Base-by-base conservation (phyloP, 2,329 filamentous ascomycete species). In the Aspergillus terreus region DNA sequence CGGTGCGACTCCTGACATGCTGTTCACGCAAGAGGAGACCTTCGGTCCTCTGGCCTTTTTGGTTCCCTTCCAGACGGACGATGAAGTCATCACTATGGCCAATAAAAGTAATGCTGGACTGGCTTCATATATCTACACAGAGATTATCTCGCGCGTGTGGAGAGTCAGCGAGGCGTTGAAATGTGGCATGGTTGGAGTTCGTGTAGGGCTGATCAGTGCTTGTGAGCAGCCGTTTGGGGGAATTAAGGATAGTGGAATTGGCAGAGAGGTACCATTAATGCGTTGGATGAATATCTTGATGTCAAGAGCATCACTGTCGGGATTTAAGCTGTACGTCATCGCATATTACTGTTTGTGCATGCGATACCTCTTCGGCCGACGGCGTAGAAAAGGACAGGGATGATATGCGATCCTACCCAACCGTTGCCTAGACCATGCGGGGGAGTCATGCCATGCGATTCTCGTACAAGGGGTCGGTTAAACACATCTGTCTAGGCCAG, bases 61-160 rank as follows among this genome's bases (percentile, higher is more conserved):
- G 42, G 83, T 84, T 59, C 76, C 76, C 46, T 87, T 88, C 54
- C 79, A 85, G n/a, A 82, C 77, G 0, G 85, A 87, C 57, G 82
- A 85, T 1, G 82, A 87, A 60, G 84, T 47, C 2, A 10, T 53
- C 11, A 14, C 21, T 14, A 25, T 40, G 25, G 52, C 52, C 1
- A 57, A 53, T 33, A 53, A 53, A 49, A 55, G 66, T 23, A 69
- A 69, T 36, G 58, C 60, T 3, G 64, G 65, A 9, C 38, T 42
- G 38, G 38, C 38, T 12, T 17, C 15, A 4, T 42, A 42, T 12
- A 19, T 42, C 19, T 42, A 19, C 10, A 42, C 15, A 4, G 40
- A 42, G 6, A 42, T 3, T n/a, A 14, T 42, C 10, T 19, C 15
- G 14, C 40, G 40, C 7, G 40, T 42, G 11, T 23, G 15, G 40